A percentile compares a stretch with the other conserved stretches of the same genome.
phyloP scores from a whole-genome alignment of 1,139 yeast species.

The Taiozyma onychis region DNA sequence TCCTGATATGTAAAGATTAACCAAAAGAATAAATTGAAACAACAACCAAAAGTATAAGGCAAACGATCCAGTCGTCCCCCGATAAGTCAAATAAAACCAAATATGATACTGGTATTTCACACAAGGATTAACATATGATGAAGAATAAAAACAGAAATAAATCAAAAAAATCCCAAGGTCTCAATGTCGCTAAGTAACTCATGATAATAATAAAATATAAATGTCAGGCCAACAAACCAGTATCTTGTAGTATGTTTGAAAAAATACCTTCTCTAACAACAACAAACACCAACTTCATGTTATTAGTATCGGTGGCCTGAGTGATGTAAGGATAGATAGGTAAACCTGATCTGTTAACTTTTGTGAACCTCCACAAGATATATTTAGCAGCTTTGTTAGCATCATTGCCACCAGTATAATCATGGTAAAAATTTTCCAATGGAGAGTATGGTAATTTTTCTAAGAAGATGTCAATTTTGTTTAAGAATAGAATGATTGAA shows the following conservation, averaged over 20 bases:
- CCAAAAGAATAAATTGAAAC: too few species aligned
- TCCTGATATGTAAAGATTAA: too few species aligned
- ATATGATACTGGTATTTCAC: too few species aligned
- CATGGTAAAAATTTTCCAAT: constrained; percentile 78
- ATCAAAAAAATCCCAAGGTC: neutral
- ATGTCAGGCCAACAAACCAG: constrained; percentile 57
- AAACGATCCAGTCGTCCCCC: too few species aligned
- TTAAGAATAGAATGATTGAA: constrained; percentile 77
- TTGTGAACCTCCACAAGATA: constrained; percentile 85
- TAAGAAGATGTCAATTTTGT: constrained; percentile 86
- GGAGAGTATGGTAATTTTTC: constrained; percentile 82
- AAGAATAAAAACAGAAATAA: neutral
- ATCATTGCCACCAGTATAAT: constrained; percentile 83
- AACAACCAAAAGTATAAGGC: too few species aligned
- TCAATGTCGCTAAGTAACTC: too few species aligned
- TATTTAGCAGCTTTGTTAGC: constrained; percentile 93
- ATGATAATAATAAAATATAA: neutral
- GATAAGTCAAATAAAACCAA: too few species aligned
- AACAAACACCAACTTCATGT: constrained; percentile 82
- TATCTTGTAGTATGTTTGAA: constrained; percentile 78
- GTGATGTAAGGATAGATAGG: constrained; percentile 88
- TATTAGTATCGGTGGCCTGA: constrained; percentile 91
- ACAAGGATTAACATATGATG: too few species aligned
- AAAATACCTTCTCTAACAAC: constrained; percentile 87
- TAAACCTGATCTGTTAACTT: constrained; percentile 75